Evolutionary conservation across 164 flowering plant species (phyloP), one percentile per base, ranked within the genome.

Genomic region (Tetracentron sinense): DNA sequence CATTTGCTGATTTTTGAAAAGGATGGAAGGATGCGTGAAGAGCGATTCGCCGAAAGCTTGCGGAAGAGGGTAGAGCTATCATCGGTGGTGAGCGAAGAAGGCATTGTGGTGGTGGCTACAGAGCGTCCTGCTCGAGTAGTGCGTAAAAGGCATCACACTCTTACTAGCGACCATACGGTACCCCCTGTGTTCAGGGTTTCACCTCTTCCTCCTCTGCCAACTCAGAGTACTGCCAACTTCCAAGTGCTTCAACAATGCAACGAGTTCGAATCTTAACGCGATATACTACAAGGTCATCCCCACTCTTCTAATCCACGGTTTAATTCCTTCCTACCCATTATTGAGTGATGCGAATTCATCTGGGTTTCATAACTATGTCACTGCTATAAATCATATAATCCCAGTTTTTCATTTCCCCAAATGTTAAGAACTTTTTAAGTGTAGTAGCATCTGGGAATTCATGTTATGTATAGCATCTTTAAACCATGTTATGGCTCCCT

Each of bases 61-160:
- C 20, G 78, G 77, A 81, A 71, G 72, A 76, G 75, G 48, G 46
- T 42, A 51, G 86, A 82, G 42, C 28, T 70, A 20, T 35, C 69
- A 23, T 61, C 63, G 6, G 68, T 20, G 28, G 51, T 60, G 63
- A 65, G 64, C 44, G 72, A 74, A 48, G 74, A 71, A 44, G 72
- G 66, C 25, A 54, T 33, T 17, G 58, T 52, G 16, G 71, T 48
- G 19, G 66, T 23, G 55, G 70, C 72, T 2, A 26, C 49, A 0
- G 72, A 61, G 58, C 76, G 72, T 21, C 77, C 77, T 0, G 66
- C 60, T 19, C 74, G 71, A 31, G 71, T 74, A 25, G 75, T 77
- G 64, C 79, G 86, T 0, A 82, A 81, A 69, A 75, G 85, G 81
- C 84, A 82, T 60, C 85, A 82, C 65, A 74, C 74, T 1, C 75